A percentile compares a stretch with the other conserved stretches of the same genome.
Evolutionary conservation across 176 grass and related monocot genomes (phyloP).

Genomic region (Rhynchospora breviuscula): DNA sequence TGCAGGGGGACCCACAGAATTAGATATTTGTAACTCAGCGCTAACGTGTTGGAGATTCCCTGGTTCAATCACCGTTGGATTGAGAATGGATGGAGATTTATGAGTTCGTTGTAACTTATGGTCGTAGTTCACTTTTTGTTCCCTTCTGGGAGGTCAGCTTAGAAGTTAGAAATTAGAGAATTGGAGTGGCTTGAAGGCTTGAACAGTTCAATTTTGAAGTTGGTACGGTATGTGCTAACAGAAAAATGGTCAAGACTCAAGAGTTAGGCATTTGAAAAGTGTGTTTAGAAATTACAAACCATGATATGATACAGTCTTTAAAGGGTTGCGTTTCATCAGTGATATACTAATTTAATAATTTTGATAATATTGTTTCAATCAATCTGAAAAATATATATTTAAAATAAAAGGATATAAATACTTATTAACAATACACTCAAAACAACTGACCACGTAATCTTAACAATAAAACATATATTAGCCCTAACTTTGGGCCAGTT

Average conservation of each 20-base stretch:
- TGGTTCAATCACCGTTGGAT: not conserved
- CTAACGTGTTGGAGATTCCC: slow-evolving; percentile 14
- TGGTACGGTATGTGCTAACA: not conserved
- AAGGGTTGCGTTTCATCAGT: no score
- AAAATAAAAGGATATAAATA: no score
- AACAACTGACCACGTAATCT: no score
- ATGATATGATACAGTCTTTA: no score
- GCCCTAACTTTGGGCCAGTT: no score
- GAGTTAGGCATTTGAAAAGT: not conserved
- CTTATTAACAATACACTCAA: no score
- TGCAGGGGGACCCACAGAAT: not conserved
- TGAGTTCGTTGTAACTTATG: not conserved
- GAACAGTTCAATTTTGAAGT: not conserved
- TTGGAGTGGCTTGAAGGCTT: not conserved
- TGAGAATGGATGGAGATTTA: not conserved
- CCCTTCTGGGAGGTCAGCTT: not conserved
- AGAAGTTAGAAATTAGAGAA: not conserved
- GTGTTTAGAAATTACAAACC: not conserved
- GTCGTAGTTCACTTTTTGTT: not conserved
- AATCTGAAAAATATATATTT: not conserved
- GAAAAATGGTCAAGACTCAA: not conserved
- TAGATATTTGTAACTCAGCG: slow-evolving; percentile 42
- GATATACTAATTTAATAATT: not conserved
- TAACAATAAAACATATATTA: no score
- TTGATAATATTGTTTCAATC: not conserved